A percentile compares a stretch with the other conserved stretches of the same genome.
phyloP scores from a whole-genome alignment of 352 stramenopile species.

The Globisporangium rhizosaccharum region DNA sequence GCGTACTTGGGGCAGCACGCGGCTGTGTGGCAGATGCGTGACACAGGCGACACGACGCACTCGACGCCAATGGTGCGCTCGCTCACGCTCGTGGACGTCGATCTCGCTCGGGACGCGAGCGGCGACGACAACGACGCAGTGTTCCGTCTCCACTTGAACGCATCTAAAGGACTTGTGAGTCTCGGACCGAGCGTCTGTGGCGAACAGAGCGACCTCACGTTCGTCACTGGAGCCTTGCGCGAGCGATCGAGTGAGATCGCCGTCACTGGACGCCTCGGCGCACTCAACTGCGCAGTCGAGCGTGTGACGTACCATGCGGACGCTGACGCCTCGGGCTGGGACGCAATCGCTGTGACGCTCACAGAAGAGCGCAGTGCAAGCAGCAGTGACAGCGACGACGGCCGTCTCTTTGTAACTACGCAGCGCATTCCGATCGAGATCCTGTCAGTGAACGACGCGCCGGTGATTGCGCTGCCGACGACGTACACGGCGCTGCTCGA shows the following conservation, averaged over 20 bases:
- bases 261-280: constrained; percentile 22
- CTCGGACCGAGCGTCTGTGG: constrained; percentile 18
- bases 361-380: constrained; percentile 11
- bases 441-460: constrained; percentile 35
- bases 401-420: constrained; percentile 23
- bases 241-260: constrained; percentile 5
- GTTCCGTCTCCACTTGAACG: constrained; percentile 26
- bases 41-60: neutral
- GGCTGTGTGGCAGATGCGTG: neutral
- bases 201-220: neutral
- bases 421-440: constrained; percentile 40
- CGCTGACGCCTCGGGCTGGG: constrained; percentile 19
- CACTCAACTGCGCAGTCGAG: constrained; percentile 46
- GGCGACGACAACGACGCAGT: constrained; percentile 3
- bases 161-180: constrained; percentile 28
- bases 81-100: neutral
- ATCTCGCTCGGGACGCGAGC: neutral
- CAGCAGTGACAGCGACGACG: constrained; percentile 11
- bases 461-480: constrained; percentile 22
- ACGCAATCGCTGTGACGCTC: constrained; percentile 41
- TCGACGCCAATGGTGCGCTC: neutral
- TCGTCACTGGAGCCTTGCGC: neutral
- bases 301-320: constrained; percentile 42
- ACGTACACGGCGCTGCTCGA: constrained; percentile 25
- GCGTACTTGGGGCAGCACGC: constrained; percentile 20